Percentiles rank a stretch among this genome's conserved stretches.
Evolutionary conservation across 2,329 filamentous ascomycete genomes (phyloP).

Genomic region (Colletotrichum chrysophilum): DNA sequence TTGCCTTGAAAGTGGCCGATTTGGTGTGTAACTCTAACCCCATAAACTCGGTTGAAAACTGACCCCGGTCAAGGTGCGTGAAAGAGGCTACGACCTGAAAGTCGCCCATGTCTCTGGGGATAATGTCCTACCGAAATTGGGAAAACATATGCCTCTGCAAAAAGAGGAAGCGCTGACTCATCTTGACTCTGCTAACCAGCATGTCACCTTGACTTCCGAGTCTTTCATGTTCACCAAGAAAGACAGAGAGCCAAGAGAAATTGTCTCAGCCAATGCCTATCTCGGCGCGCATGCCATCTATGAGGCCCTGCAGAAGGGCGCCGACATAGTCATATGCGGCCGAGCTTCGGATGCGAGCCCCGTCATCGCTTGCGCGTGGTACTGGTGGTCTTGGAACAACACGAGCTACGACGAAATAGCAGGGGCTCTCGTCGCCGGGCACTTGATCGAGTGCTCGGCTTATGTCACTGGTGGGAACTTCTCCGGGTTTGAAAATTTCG

Average conservation of each 20-base stretch:
- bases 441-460: neutral
- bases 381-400: constrained; percentile 53
- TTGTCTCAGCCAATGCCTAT: neutral
- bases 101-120: neutral
- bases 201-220: neutral
- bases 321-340: constrained; percentile 29
- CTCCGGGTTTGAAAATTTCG: neutral
- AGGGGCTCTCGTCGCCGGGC: neutral
- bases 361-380: constrained; percentile 57
- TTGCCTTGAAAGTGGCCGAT: neutral
- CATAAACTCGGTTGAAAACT: neutral
- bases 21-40: neutral
- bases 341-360: constrained; percentile 48
- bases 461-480: neutral
- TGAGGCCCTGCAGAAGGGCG: neutral
- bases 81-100: neutral
- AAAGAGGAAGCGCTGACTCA: neutral
- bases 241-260: neutral
- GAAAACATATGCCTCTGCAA: neutral
- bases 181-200: neutral
- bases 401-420: constrained; percentile 33
- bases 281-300: neutral
- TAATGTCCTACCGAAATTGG: neutral
- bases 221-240: neutral
- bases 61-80: neutral